A percentile compares a stretch with the other conserved stretches of the same genome.
Evolutionary conservation across 306 rosid species (phyloP).

Genomic region (Phaseolus lunatus): DNA sequence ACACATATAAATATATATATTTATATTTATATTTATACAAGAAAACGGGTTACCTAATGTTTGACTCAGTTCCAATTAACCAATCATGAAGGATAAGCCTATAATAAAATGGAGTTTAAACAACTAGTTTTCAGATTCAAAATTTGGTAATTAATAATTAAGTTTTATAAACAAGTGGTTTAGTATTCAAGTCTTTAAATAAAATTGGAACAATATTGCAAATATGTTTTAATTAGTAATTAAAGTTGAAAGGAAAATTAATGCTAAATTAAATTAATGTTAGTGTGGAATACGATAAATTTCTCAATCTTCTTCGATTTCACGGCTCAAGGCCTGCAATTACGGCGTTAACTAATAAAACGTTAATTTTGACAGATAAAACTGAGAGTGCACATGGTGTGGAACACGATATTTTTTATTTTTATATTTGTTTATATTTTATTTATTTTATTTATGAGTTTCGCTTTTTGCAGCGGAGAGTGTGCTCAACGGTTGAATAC

Average conservation of each 20-base stretch:
- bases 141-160: neutral
- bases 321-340: slow-evolving; percentile 12
- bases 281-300: too few species aligned
- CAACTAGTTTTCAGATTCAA: slow-evolving; percentile 37
- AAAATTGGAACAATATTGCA: too few species aligned
- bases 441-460: neutral
- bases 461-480: slow-evolving; percentile 32
- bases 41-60: slow-evolving; percentile 53
- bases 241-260: neutral
- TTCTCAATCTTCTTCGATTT: neutral
- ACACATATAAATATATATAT: neutral
- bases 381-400: slow-evolving; percentile 2
- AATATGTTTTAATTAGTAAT: neutral
- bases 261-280: neutral
- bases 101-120: neutral
- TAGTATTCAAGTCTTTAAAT: too few species aligned
- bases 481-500: slow-evolving; percentile 44
- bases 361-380: neutral
- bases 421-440: neutral
- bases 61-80: slow-evolving; percentile 48
- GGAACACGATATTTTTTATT: neutral
- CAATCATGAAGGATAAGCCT: slow-evolving; percentile 18
- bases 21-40: too few species aligned
- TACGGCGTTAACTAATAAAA: slow-evolving; percentile 2
- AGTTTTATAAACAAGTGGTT: neutral